phyloP scores from a whole-genome alignment of 1,284 basidiomycete genomes.

The Leccinum pseudoinsigne region DNA sequence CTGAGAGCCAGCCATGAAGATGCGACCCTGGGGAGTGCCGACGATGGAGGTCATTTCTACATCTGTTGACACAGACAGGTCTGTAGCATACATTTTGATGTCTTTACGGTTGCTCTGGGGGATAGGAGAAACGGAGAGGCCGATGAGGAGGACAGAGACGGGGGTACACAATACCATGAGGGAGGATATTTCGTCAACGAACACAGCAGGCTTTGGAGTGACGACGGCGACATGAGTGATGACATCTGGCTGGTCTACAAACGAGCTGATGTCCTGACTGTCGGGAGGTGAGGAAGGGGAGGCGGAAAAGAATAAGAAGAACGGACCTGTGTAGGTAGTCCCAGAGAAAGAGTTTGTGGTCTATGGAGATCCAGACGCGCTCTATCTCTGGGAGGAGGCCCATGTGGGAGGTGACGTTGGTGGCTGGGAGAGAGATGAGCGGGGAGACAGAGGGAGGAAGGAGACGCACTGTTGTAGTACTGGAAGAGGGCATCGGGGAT shows the following conservation, averaged over 20 bases:
- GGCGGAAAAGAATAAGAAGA: background rate
- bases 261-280: constrained; percentile 85
- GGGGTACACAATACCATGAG: constrained; percentile 92
- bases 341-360: constrained; percentile 96
- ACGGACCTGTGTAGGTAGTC: constrained; percentile 91
- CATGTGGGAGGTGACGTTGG: constrained; percentile 71
- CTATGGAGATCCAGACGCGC: constrained; percentile 94
- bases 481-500: constrained; percentile 87
- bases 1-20: constrained; percentile 87
- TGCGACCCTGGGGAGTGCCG: constrained; percentile 80
- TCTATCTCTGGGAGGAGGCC: constrained; percentile 94
- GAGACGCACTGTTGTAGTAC: constrained; percentile 69
- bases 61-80: constrained; percentile 77
- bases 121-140: constrained; percentile 64
- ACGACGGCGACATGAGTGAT: constrained; percentile 88
- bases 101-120: constrained; percentile 58
- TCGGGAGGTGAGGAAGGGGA: constrained; percentile 9
- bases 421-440: constrained; percentile 41
- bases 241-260: constrained; percentile 88
- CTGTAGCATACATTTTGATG: constrained; percentile 90
- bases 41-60: constrained; percentile 84
- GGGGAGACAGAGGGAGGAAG: background rate
- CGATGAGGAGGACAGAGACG: constrained; percentile 82
- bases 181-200: constrained; percentile 91
- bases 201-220: constrained; percentile 78